Conservation (phyloP, 371 early-diverging fungal species). For the Smittium mucronatum region DNA sequence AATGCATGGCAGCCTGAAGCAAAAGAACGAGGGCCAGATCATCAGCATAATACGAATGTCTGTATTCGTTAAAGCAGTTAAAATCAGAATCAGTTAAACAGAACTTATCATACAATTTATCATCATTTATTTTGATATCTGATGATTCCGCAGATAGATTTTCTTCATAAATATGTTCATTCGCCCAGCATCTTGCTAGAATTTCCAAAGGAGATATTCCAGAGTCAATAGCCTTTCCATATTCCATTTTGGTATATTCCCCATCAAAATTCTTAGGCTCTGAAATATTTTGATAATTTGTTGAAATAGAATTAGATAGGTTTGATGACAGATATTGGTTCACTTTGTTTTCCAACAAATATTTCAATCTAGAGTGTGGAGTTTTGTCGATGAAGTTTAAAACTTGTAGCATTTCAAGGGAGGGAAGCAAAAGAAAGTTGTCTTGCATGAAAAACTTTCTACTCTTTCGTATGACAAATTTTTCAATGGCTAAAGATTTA, state of each 20-base stretch:
- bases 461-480: constrained; percentile 59
- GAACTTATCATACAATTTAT: background rate
- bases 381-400: constrained; percentile 47
- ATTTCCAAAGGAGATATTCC: background rate
- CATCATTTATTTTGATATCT: constrained; percentile 1
- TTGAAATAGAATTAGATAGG: background rate
- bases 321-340: constrained; percentile 30
- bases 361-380: constrained; percentile 32
- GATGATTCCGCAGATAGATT: background rate
- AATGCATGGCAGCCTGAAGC: constrained; percentile 33
- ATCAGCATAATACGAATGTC: constrained; percentile 42
- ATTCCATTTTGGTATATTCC: background rate
- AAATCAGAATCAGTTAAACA: background rate
- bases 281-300: background rate
- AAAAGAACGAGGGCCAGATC: constrained; percentile 52
- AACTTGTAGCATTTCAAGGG: constrained; percentile 50
- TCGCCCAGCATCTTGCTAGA: background rate
- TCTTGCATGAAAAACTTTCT: constrained; percentile 48
- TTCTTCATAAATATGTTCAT: no score
- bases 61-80: constrained; percentile 25
- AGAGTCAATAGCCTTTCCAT: background rate
- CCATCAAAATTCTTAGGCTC: constrained; percentile 12
- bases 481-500: constrained; percentile 63
- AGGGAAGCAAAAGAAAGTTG: constrained; percentile 46
- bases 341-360: constrained; percentile 32